Evolutionary conservation across 106 monocot genomes (phyloP), one percentile per base, ranked within the genome.

Genomic region (Narthecium ossifragum): DNA sequence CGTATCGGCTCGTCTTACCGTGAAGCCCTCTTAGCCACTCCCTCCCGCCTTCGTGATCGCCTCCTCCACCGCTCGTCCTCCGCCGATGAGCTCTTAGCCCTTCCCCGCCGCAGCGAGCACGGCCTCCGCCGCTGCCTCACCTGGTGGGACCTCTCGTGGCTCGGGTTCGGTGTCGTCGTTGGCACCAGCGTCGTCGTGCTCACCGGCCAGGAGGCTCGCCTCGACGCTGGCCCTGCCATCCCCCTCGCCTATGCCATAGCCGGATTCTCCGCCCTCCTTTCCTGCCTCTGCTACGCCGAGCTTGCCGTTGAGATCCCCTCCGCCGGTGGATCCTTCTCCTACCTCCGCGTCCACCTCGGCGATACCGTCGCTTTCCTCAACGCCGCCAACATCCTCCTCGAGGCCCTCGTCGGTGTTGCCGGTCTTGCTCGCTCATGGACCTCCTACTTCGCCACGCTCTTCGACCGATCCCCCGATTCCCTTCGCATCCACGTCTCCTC

Each of bases 241-340:
- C 26, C 67, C 31, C 55, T 74, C 24, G 67, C 74, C 26, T 74
- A 61, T 61, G 74, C 67, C 53, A 61, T 74, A 26, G 67, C 74
- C 31, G 74, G 74, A 51, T 24, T 74, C 18, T 66, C 74, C 12
- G 66, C 74, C 17, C 38, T 66, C 52, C 88, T 93, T 32, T 93
- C 93, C n/a, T 88, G 85, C n/a, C 85, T 93, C 64, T 93, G 93
- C 71, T 93, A 93, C 74, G 85, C 93, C 31, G 93, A 93, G 74
- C 85, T 93, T 68, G 93, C 88, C 43, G 93, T 93, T 38, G 88
- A 93, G 62, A 71, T 93, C 69, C 93, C 93, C 46, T 74, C 89
- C 26, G 93, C 93, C 38, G 72, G 72, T 49, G 56, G 56, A 11
- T 56, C 56, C 4, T 56, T 56, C 26, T n/a, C 56, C 2, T 56